Evolutionary conservation across 257 asterid genomes (phyloP).

Genomic region (Solanum habrochaites): DNA sequence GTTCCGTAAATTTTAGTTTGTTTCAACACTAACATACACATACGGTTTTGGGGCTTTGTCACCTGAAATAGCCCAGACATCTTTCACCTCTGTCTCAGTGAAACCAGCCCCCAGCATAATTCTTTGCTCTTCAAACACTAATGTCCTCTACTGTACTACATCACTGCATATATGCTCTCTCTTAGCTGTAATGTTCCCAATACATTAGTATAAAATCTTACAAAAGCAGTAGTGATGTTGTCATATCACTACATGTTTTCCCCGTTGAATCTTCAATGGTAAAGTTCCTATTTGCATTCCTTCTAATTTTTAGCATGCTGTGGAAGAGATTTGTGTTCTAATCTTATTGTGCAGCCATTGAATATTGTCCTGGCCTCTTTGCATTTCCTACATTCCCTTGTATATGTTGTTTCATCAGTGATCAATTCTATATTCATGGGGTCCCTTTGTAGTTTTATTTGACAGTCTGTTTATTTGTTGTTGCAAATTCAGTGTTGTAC

Average conservation of each 20-base stretch:
- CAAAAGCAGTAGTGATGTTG: not conserved
- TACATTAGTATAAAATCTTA: not conserved
- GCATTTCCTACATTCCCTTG: not conserved
- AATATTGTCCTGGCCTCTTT: not conserved
- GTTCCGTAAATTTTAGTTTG: not conserved
- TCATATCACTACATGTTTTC: not conserved
- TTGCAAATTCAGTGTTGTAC: too few relatives aligned
- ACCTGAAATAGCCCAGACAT: too few relatives aligned
- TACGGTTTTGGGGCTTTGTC: too few relatives aligned
- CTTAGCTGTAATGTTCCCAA: too few relatives aligned
- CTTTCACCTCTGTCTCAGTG: too few relatives aligned
- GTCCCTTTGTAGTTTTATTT: not conserved
- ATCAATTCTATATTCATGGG: not conserved
- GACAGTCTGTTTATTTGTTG: not conserved
- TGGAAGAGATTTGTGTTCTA: not conserved
- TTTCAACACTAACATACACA: not conserved
- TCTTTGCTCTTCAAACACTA: too few relatives aligned
- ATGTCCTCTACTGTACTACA: too few relatives aligned
- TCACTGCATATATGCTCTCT: too few relatives aligned
- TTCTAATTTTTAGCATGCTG: not conserved
- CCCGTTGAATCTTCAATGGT: not conserved
- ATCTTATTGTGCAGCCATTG: not conserved
- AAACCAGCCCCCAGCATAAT: not conserved
- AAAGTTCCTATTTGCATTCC: not conserved
- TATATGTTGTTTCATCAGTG: not conserved